Evolutionary conservation across 306 rosid genomes (phyloP).

Genomic region (Lagenaria siceraria): DNA sequence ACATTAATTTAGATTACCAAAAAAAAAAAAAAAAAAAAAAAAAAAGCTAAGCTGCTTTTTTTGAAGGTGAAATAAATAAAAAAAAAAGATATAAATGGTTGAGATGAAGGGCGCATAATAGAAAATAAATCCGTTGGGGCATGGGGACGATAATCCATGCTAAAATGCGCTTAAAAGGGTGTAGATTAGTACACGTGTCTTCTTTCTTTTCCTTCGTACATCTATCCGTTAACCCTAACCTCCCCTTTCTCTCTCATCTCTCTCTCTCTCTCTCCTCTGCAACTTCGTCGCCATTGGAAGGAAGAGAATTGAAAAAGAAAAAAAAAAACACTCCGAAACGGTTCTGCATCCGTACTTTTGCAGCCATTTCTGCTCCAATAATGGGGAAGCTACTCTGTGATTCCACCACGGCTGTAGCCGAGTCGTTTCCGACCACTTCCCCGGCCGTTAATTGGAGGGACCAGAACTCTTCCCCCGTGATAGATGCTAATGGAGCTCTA

Average conservation of each 20-base stretch:
- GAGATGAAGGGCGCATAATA: not conserved
- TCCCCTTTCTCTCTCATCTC: conserved; percentile 1
- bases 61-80: not conserved
- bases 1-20: not conserved
- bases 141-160: not conserved
- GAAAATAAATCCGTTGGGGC: conserved; percentile 6
- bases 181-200: conserved; percentile 59
- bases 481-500: conserved; percentile 29
- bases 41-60: not conserved
- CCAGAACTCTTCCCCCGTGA: conserved; percentile 26
- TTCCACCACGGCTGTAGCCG: conserved; percentile 66
- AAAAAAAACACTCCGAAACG: not conserved
- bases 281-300: conserved; percentile 37
- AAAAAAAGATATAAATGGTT: not conserved
- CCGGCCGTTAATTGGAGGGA: conserved; percentile 61
- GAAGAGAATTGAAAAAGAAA: not conserved
- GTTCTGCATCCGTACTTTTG: not conserved
- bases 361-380: conserved; percentile 1
- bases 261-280: conserved; percentile 14
- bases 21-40: not conserved
- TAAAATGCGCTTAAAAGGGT: not conserved
- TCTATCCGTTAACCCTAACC: conserved; percentile 68
- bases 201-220: conserved; percentile 34
- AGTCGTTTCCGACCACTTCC: conserved; percentile 49
- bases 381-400: conserved; percentile 90